phyloP scores from a whole-genome alignment of 2,329 filamentous ascomycete genomes.

The Albifimbria verrucaria region DNA sequence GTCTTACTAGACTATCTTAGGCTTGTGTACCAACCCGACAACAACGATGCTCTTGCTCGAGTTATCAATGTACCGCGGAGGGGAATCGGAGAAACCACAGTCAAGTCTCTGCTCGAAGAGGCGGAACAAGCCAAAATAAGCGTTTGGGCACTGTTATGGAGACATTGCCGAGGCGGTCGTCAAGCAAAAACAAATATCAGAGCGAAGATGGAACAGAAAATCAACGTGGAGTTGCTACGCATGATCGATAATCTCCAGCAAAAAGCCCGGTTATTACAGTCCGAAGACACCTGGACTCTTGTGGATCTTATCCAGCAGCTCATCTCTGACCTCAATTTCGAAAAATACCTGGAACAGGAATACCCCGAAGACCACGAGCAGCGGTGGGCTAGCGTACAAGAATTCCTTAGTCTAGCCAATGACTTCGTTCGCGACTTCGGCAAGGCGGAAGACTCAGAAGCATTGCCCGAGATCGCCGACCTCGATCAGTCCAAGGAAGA shows the following conservation, averaged over 20 bases:
- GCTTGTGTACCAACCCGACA: slow-evolving; percentile 77
- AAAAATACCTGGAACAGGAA: slow-evolving; percentile 68
- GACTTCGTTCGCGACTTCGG: slow-evolving; percentile 58
- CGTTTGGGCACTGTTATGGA: slow-evolving; percentile 70
- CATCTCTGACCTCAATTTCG: slow-evolving; percentile 65
- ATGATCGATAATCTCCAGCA: slow-evolving; percentile 32
- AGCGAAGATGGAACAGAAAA: slow-evolving; percentile 48
- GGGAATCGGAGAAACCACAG: slow-evolving; percentile 75
- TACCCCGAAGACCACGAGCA: slow-evolving; percentile 73
- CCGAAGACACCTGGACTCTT: slow-evolving; percentile 29
- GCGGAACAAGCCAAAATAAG: slow-evolving; percentile 67
- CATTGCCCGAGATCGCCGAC: slow-evolving; percentile 66
- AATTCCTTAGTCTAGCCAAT: slow-evolving; percentile 75
- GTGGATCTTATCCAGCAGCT: slow-evolving; percentile 49
- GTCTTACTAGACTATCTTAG: slow-evolving; percentile 83
- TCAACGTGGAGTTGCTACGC: slow-evolving; percentile 48
- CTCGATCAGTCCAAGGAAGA: slow-evolving; percentile 66
- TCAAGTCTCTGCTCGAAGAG: slow-evolving; percentile 72
- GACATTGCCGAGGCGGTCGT: slow-evolving; percentile 49
- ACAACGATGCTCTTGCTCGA: slow-evolving; percentile 80
- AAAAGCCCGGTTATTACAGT: slow-evolving; percentile 22
- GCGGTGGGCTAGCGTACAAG: slow-evolving; percentile 84
- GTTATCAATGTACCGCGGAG: slow-evolving; percentile 83
- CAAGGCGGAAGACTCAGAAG: slow-evolving; percentile 46
- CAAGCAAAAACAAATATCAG: slow-evolving; percentile 46